A percentile compares a stretch with the other conserved stretches of the same genome.
phyloP scores from a whole-genome alignment of 169 alveolate genomes.

The Eimeria falciformis region DNA sequence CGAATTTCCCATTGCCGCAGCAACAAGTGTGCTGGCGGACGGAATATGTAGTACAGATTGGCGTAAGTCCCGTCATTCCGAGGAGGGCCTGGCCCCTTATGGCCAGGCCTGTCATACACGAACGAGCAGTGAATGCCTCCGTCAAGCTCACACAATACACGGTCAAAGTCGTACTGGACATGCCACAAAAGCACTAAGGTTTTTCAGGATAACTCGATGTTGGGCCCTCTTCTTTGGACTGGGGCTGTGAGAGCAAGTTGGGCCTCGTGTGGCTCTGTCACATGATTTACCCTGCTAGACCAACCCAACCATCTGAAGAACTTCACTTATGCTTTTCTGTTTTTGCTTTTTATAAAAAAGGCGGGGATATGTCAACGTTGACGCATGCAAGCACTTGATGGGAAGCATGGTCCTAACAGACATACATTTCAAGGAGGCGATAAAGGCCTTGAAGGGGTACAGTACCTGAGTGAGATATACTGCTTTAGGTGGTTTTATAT shows the following conservation, averaged over 20 bases:
- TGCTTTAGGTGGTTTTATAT: too few species aligned
- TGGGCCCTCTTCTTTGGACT: constrained; percentile 52
- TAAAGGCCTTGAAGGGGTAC: too few species aligned
- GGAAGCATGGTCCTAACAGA: constrained; percentile 25
- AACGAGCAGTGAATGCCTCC: neutral
- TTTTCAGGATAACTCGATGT: constrained; percentile 45
- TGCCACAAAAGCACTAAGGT: constrained; percentile 57
- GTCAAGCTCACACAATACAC: neutral
- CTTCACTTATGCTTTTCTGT: constrained; percentile 1
- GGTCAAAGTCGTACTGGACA: constrained; percentile 1
- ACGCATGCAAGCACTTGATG: constrained; percentile 54
- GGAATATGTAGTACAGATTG: constrained; percentile 35
- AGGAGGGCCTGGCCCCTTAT: constrained; percentile 47
- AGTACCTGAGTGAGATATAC: too few species aligned
- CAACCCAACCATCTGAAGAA: neutral
- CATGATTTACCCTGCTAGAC: constrained; percentile 19
- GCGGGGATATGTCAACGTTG: neutral
- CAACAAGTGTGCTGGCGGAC: constrained; percentile 49
- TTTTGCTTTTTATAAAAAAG: neutral
- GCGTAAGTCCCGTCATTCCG: constrained; percentile 59
- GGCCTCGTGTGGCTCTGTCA: constrained; percentile 34
- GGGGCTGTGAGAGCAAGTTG: constrained; percentile 58
- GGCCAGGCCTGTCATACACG: constrained; percentile 51
- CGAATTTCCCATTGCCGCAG: constrained; percentile 60
- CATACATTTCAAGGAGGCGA: neutral